Evolutionary conservation across 768 basidiomycete species (phyloP), one percentile per base, ranked within the genome.

Genomic region (Tulasnella sp.): DNA sequence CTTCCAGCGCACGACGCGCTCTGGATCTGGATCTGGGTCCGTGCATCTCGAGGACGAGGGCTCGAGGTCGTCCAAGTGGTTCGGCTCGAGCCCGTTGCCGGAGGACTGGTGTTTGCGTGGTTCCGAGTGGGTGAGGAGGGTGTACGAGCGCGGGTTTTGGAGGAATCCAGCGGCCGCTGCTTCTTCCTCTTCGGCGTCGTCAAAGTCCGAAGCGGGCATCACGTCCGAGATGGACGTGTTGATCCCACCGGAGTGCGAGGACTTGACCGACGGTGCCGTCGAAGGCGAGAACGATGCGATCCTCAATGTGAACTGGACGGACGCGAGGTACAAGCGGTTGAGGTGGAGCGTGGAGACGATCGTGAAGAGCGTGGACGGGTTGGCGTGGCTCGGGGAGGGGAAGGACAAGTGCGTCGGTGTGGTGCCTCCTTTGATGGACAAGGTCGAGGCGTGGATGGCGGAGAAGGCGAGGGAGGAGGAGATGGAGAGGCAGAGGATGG

Each of bases 41-140:
- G n/a, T 29, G n/a, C 32, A 26, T 12, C 14, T 39, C 22, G 29
- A 68, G 22, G 74, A 74, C 36, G 47, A 42, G 7, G 42, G 36
- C 7, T 74, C 65, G 77, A 79, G 40, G 85, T 89, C 65, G 11
- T 37, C 63, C 29, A 79, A 81, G 29, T 87, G 95, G 82, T 83
- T 92, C 62, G 87, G 87, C 16, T 89, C 87, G 74, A 81, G 86
- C 26, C 89, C 92, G 0, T 81, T 98, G 1, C 85, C 91, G 0
- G 97, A 99, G 80, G 97, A 98, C 77, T 98, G 95, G 94, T 92
- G 91, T 77, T 78, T 98, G 75, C 86, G 97, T 37, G 97, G 97
- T 1, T 93, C 95, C 89, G 95, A 95, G 76, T 99, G 97, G 97
- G 90, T 93, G 3, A 84, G 93, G 73, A 87, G 88, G 74, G 89